Percentiles rank a stretch among this genome's conserved stretches.
These are phyloP conservation scores for Alternaria incomplexa DNA, from an alignment of 2,329 filamentous ascomycete species.

Conservation along the genomic window DNA sequence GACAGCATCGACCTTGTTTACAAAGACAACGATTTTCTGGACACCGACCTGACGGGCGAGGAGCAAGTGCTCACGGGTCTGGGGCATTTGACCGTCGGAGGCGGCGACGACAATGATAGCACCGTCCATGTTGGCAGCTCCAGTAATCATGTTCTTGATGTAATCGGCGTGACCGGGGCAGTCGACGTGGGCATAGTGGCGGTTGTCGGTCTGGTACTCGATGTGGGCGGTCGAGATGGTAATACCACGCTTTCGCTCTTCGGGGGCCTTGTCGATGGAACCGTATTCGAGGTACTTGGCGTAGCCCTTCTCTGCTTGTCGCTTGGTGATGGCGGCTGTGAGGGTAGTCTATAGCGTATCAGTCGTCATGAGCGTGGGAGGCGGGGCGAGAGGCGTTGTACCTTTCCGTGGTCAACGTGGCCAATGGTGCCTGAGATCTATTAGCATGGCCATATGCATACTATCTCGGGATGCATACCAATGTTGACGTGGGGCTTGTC, in stretches of 20 bases:
- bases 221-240: conserved; percentile 98
- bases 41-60: conserved; percentile 98
- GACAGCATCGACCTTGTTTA: conserved; percentile 98
- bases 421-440: conserved; percentile 80
- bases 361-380: conserved; percentile 19
- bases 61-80: conserved; percentile 97
- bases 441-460: conserved; percentile 11
- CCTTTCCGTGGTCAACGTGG: conserved; percentile 99
- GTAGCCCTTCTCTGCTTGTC: conserved; percentile 91
- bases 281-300: conserved; percentile 97
- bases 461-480: conserved; percentile 61
- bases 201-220: conserved; percentile 91
- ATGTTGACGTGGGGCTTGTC: conserved; percentile 99
- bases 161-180: conserved; percentile 99
- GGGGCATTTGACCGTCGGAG: conserved; percentile 98
- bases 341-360: conserved; percentile 77
- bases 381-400: conserved; percentile 47
- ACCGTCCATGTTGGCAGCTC: conserved; percentile 98
- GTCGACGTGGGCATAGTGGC: conserved; percentile 99
- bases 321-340: conserved; percentile 98
- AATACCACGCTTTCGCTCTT: conserved; percentile 99
- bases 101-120: conserved; percentile 98
- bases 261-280: conserved; percentile 97
- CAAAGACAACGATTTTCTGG: conserved; percentile 97
- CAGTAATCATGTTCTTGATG: conserved; percentile 99